Conservation (phyloP, 139 green algal species). For the Ettlia oleoabundans region DNA sequence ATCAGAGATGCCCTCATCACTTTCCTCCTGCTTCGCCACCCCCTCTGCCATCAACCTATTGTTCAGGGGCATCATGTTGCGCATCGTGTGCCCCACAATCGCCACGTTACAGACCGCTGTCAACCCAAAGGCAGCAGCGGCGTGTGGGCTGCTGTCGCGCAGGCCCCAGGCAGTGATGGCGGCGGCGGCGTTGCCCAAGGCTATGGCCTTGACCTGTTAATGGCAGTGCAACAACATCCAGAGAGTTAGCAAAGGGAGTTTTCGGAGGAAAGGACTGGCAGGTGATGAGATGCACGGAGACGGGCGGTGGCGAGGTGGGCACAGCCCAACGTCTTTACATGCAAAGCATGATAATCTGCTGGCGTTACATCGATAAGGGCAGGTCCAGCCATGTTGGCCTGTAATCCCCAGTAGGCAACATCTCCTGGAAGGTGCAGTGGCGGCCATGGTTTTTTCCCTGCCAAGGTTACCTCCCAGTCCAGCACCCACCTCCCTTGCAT, state of each 20-base stretch:
- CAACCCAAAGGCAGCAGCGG: not conserved
- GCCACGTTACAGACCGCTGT: not conserved
- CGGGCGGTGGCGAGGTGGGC: no score
- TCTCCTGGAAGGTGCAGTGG: no score
- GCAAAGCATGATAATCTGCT: not conserved
- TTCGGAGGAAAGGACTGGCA: not conserved
- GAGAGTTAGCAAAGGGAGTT: not conserved
- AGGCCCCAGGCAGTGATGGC: slow-evolving; percentile 3
- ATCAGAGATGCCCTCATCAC: not conserved
- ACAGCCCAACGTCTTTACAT: no score
- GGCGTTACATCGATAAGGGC: not conserved
- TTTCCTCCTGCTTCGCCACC: not conserved
- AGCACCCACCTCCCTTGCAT: no score
- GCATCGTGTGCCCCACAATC: not conserved
- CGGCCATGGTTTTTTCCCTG: no score
- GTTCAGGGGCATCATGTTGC: slow-evolving; percentile 9
- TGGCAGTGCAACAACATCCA: not conserved
- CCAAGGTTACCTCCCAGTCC: no score
- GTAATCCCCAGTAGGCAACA: no score
- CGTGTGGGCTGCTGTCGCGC: not conserved
- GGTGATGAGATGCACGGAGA: no score
- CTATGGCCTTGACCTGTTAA: not conserved
- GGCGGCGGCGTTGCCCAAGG: not conserved
- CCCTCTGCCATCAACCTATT: not conserved
- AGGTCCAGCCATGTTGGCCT: not conserved